phyloP scores from a whole-genome alignment of 345 rosid genomes.

The Euphorbia peplus region DNA sequence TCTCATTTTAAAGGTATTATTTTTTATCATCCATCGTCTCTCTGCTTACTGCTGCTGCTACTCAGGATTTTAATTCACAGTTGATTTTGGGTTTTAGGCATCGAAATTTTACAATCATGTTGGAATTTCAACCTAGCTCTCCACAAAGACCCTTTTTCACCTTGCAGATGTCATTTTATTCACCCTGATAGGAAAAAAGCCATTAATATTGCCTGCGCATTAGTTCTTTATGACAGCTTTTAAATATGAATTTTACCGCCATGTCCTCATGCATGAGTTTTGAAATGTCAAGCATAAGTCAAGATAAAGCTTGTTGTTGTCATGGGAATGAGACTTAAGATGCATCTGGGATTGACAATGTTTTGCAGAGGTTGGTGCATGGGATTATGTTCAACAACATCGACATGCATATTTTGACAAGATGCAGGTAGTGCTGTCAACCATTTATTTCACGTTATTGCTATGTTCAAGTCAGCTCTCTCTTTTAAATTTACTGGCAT shows the following conservation, averaged over 20 bases:
- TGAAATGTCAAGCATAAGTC: not conserved
- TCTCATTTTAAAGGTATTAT: slow-evolving; percentile 75
- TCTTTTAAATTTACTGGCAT: not conserved
- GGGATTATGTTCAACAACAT: slow-evolving; percentile 74
- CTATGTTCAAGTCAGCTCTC: not conserved
- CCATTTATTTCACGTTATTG: not conserved
- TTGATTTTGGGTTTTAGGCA: not conserved
- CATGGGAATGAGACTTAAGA: not conserved
- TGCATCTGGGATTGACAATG: not conserved
- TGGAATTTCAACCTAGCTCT: not conserved
- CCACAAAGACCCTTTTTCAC: not conserved
- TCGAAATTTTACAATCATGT: not conserved
- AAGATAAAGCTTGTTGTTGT: not conserved
- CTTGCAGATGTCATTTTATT: not conserved
- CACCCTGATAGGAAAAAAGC: not conserved
- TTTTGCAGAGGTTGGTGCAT: slow-evolving; percentile 80
- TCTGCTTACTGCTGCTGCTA: not conserved
- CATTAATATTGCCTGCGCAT: not conserved
- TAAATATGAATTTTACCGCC: not conserved
- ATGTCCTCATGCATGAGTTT: not conserved
- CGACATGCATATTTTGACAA: slow-evolving; percentile 89
- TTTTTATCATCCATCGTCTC: not conserved
- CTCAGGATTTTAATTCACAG: not conserved
- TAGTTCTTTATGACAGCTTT: not conserved
- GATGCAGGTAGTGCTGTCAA: slow-evolving; percentile 64